Evolutionary conservation across 2,329 filamentous ascomycete species (phyloP), one percentile per base, ranked within the genome.

Genomic region (Venturia oleaginea): DNA sequence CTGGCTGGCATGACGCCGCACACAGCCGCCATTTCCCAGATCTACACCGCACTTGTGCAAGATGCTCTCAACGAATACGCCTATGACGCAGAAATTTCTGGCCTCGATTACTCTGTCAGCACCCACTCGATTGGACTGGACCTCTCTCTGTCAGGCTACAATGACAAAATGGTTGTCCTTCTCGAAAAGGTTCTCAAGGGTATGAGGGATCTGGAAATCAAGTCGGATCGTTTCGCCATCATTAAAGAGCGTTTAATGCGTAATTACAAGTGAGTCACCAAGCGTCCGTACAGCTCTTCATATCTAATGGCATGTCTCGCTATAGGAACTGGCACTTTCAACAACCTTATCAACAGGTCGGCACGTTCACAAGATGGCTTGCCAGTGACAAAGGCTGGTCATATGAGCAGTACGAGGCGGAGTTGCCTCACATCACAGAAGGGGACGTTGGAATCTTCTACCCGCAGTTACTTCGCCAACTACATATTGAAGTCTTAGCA

Each of bases 31-130:
- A 91, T 94, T 72, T 84, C 89, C 2, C 86, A 85, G 65, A 76
- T 99, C 5, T 97, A 91, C 73, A 88, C 89, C 2, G 90, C 94
- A 68, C 80, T 97, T 22, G 91, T 99, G 19, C 84, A 89, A 64
- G 94, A 99, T 76, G 90, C 90, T 1, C 77, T 99, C 32, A 90
- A 90, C 63, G 92, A 97, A 73, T 97, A 96, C 74, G 90, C 92
- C 0, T 99, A 99, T 71, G 93, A 97, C 75, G 94, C 94, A 0
- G 92, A 97, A 71, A 84, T 99, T 66, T 91, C 94, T 8, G 94
- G 94, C 0, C 76, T 99, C 55, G 85, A 90, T 66, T 97, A 97
- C 73, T 86, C 84, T 46, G 84, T 97, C n/a, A 81, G 81, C 4
- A 83, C 88, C 32, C 88, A 90, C 71, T 82, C 84, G 4, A 83